Base-by-base conservation (phyloP, 495 filamentous ascomycete genomes). In the Daldinia vernicosa region DNA sequence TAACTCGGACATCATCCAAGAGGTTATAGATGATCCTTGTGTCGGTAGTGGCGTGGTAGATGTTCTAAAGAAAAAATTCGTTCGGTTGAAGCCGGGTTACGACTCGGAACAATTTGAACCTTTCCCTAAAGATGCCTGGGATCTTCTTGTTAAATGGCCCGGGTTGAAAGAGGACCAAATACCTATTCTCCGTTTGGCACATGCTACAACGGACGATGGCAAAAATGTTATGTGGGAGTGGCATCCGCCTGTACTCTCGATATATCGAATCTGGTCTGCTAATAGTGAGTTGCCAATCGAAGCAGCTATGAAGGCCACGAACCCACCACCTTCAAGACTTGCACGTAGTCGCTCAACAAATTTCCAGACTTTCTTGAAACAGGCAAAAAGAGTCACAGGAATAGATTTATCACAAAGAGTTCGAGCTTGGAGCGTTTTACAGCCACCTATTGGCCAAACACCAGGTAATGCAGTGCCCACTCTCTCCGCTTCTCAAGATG, bases 181-280 rank as follows among this genome's bases (percentile, higher is more conserved):
- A 1, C 82, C 90, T 26, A 93, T 98, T 74, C 83, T 87, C 39
- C 88, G 95, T 30, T 89, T 86, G 65, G 93, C 90, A 17, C 91
- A 93, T 80, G 91, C 70, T 52, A 93, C 89, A 30, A 85, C 84
- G 43, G 84, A 86, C 2, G 81, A 86, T 43, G 84, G 85, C 15
- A 78, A 86, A 26, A 94, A 97, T 60, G 76, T 97, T 8, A 85
- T 91, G 74, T 95, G 91, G 71, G 95, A 99, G 77, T 83, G 92
- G 33, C 87, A 94, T 72, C 96, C 94, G 19, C 93, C 92, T 1
- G 85, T 97, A 22, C 92, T 97, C 80, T 94, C 90, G 1, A 86
- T 99, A 47, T 87, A 96, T 70, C 93, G 94, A 68, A 82, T 98
- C 9, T 86, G 87, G 70, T 83, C 84, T 19, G 77, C 81, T n/a